Evolutionary conservation across 805 yeast species (phyloP), one percentile per base, ranked within the genome.

Genomic region (Lachancea dasiensis): DNA sequence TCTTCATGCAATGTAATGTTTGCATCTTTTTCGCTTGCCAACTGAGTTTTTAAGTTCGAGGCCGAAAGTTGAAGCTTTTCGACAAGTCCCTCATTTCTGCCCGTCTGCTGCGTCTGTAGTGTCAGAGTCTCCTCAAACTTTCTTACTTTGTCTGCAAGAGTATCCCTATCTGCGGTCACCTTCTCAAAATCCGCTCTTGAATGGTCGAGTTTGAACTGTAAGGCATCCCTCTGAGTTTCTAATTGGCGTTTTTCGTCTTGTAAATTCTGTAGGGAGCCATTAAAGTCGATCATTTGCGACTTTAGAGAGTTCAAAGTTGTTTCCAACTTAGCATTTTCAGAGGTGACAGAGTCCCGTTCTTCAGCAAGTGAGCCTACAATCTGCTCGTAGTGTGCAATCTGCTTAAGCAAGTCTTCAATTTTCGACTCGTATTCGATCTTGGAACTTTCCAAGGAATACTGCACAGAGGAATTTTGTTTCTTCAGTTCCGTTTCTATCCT

Each of bases 401-500:
- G 75, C 35, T 60, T 68, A 3, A 59, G 43, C 25, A 72, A 41
- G 21, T 69, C 71, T 11, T 47, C 41, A 21, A 67, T 58, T 37
- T 64, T 68, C 3, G 57, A 48, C 10, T 54, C 58, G 32, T 57
- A 52, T 26, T 61, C 65, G n/a, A 61, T 64, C 24, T 67, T 60
- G n/a, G 73, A 55, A 6, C 74, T 72, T 43, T 79, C 86, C 31
- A 77, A 60, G 43, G 79, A 81, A 45, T 78, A 70, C 29, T 70
- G 73, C 19, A 81, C 60, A 26, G 74, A 74, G 36, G 83, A 80
- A 46, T 81, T 68, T 34, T 75, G 79, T 47, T 79, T 81, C 42
- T 79, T 74, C 38, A 81, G 56, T 21, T 72, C 75, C 1, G 86
- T 77, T 55, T 86, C 95, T 26, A 67, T 69, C 48, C 78, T 77